Percentiles rank a stretch among this genome's conserved stretches.
Evolutionary conservation across 2,329 filamentous ascomycete species (phyloP).

Genomic region (Parastagonospora avenae): DNA sequence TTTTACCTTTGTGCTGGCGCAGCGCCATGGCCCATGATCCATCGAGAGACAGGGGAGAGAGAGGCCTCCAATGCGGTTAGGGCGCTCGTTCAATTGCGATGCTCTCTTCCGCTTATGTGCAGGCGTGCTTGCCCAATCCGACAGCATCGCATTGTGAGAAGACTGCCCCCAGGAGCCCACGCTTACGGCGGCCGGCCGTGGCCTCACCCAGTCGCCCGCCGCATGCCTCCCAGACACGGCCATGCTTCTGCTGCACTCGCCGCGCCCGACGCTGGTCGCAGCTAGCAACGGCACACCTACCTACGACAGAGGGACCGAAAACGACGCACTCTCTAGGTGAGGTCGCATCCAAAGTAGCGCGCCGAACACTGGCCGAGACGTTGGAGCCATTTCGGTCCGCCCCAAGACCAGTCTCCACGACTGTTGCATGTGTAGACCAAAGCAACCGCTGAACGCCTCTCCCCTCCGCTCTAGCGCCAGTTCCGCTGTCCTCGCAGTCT

Average conservation of each 20-base stretch:
- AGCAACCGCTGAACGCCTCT: constrained; percentile 14
- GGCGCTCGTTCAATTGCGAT: not conserved
- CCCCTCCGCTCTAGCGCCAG: constrained; percentile 21
- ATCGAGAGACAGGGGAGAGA: constrained; percentile 10
- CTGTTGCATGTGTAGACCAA: constrained; percentile 22
- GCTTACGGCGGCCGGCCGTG: not conserved
- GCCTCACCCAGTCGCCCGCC: constrained; percentile 4
- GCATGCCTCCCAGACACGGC: not conserved
- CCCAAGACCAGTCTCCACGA: constrained; percentile 23
- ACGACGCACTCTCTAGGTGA: constrained; percentile 8
- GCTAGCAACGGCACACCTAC: constrained; percentile 21
- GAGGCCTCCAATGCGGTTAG: constrained; percentile 10
- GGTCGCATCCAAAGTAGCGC: constrained; percentile 10
- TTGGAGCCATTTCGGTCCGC: constrained; percentile 25
- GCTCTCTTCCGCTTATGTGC: constrained; percentile 12
- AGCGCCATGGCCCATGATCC: constrained; percentile 15
- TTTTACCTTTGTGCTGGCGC: constrained; percentile 33
- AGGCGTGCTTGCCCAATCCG: constrained; percentile 16
- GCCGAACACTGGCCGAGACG: constrained; percentile 22
- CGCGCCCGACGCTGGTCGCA: constrained; percentile 18
- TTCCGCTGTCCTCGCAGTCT: constrained; percentile 22
- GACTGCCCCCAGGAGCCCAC: not conserved
- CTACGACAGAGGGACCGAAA: constrained; percentile 18
- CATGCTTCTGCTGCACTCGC: constrained; percentile 26
- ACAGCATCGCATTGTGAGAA: constrained; percentile 8